Conservation (phyloP, 2,329 filamentous ascomycete genomes). For the Botryotinia convoluta region DNA sequence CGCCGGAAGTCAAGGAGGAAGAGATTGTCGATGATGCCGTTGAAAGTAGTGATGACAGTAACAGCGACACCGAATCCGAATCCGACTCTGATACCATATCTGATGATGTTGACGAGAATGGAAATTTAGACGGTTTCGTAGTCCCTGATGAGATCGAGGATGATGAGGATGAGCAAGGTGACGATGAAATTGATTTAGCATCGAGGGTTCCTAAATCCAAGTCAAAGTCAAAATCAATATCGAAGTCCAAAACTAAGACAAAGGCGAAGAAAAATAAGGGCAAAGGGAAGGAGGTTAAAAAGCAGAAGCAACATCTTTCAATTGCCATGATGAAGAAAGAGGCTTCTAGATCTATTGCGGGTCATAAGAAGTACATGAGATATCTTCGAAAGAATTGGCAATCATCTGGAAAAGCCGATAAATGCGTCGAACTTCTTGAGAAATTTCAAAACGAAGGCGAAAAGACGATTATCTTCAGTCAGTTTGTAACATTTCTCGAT, state of each 20-base stretch:
- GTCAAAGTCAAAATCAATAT: conserved; percentile 37
- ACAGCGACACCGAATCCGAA: conserved; percentile 42
- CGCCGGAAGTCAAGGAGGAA: conserved; percentile 39
- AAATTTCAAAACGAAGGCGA: conserved; percentile 49
- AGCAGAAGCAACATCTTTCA: conserved; percentile 43
- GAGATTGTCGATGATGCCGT: conserved; percentile 25
- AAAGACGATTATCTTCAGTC: conserved; percentile 80
- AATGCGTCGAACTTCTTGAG: conserved; percentile 62
- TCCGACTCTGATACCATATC: conserved; percentile 43
- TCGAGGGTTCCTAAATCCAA: conserved; percentile 33
- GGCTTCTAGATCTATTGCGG: conserved; percentile 59
- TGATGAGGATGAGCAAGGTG: conserved; percentile 35
- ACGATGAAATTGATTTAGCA: conserved; percentile 37
- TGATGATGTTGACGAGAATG: conserved; percentile 39
- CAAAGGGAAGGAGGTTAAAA: conserved; percentile 33
- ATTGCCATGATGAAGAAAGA: conserved; percentile 67
- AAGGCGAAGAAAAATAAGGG: conserved; percentile 39
- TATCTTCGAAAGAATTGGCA: conserved; percentile 69
- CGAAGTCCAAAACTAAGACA: conserved; percentile 41
- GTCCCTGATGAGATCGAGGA: conserved; percentile 46
- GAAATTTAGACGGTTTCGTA: conserved; percentile 54
- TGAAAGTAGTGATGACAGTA: conserved; percentile 36
- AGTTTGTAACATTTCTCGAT: conserved; percentile 77
- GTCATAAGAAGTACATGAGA: conserved; percentile 69
- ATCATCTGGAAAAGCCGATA: conserved; percentile 72